phyloP scores from a whole-genome alignment of 306 rosid genomes.

The Vigna mungo region DNA sequence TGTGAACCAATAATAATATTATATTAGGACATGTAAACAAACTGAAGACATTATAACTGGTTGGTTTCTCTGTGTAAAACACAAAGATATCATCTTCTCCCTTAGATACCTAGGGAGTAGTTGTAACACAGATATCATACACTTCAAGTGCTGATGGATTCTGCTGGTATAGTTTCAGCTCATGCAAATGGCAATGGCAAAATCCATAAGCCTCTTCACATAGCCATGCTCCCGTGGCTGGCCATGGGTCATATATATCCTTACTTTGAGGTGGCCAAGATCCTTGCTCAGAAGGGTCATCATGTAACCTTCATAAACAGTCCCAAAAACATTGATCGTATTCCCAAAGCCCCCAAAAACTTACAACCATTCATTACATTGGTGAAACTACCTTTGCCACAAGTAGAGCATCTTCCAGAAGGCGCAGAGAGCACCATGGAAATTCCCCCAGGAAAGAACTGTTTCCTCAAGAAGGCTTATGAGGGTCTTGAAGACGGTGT shows the following conservation, averaged over 20 bases:
- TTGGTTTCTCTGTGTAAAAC: too few relatives aligned
- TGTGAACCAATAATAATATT: neutral
- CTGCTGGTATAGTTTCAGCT: neutral
- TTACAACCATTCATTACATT: conserved; percentile 40
- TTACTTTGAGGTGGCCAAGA: conserved; percentile 55
- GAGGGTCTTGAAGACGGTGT: conserved; percentile 50
- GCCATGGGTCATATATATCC: conserved; percentile 71
- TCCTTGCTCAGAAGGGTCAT: conserved; percentile 69
- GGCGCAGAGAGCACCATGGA: conserved; percentile 61
- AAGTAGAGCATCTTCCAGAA: conserved; percentile 46
- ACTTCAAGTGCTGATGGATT: neutral
- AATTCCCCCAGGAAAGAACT: conserved; percentile 35
- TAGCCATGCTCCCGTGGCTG: conserved; percentile 69
- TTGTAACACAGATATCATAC: too few relatives aligned
- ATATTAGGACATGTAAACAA: too few relatives aligned
- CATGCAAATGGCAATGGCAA: neutral
- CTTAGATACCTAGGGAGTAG: too few relatives aligned
- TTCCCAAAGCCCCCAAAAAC: conserved; percentile 52
- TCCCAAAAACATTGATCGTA: conserved; percentile 60
- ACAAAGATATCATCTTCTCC: too few relatives aligned
- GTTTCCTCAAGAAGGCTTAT: conserved; percentile 50
- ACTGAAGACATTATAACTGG: too few relatives aligned
- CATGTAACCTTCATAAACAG: conserved; percentile 57
- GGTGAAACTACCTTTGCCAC: conserved; percentile 52
- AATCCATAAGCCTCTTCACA: conserved; percentile 51